Evolutionary conservation across 306 rosid genomes (phyloP).

Genomic region (Castanospermum australe): DNA sequence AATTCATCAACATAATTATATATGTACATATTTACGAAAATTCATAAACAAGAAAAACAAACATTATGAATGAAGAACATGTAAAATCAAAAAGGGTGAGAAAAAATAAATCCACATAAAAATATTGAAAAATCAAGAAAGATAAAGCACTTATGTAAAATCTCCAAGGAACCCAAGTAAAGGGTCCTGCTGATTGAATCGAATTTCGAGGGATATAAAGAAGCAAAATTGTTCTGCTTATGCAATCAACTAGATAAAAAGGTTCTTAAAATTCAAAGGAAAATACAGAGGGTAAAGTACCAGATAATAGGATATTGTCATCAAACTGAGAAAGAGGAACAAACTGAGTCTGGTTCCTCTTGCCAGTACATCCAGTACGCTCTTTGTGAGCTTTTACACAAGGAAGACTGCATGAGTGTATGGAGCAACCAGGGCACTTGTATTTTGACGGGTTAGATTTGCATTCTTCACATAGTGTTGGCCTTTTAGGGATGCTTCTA

Average conservation of each 20-base stretch:
- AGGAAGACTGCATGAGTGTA: slow-evolving; percentile 73
- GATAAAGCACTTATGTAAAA: background rate
- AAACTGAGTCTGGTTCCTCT: slow-evolving; percentile 61
- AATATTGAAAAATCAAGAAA: background rate
- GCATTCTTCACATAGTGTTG: slow-evolving; percentile 68
- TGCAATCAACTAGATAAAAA: background rate
- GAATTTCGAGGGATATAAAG: background rate
- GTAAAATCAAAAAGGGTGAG: background rate
- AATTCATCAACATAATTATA: background rate
- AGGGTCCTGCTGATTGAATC: background rate
- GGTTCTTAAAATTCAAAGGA: background rate
- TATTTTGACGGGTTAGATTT: slow-evolving; percentile 61
- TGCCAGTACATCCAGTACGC: slow-evolving; percentile 73
- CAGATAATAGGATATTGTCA: slow-evolving; percentile 68
- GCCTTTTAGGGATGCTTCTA: slow-evolving; percentile 6
- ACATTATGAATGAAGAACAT: background rate
- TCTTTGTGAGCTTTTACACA: slow-evolving; percentile 87
- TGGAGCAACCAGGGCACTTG: slow-evolving; percentile 85
- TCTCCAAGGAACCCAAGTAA: background rate
- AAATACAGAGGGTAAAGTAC: slow-evolving; percentile 35
- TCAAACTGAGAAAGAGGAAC: slow-evolving; percentile 78
- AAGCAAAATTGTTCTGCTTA: background rate
- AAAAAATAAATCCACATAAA: background rate
- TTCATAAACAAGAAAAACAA: background rate
- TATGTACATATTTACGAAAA: background rate